Percentiles rank a stretch among this genome's conserved stretches.
Conservation (phyloP, 148 eudicot species). For the Rhododendron kiyosumense region DNA sequence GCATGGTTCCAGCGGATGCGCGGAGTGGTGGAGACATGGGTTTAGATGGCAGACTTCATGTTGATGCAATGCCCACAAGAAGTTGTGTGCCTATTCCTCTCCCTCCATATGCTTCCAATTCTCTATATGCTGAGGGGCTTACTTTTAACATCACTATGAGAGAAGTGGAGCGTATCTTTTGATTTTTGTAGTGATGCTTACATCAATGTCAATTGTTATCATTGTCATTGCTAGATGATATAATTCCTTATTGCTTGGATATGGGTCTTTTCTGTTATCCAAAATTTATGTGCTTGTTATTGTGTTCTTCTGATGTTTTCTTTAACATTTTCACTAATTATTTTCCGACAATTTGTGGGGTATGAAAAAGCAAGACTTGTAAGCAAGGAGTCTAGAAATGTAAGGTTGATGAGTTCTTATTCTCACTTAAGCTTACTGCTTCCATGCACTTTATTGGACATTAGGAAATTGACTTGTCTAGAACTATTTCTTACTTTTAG, state of each 20-base stretch:
- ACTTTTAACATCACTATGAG: conserved; percentile 55
- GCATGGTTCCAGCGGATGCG: conserved; percentile 36
- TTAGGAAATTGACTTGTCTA: too few relatives aligned
- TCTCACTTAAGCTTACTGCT: neutral
- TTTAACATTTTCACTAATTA: conserved; percentile 36
- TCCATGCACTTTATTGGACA: too few relatives aligned
- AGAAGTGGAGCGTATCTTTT: conserved; percentile 85
- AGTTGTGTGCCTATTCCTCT: conserved; percentile 43
- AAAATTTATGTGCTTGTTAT: neutral
- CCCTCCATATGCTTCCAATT: conserved; percentile 60
- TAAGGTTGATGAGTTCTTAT: conserved; percentile 25
- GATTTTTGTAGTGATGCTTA: neutral
- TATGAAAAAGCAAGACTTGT: conserved; percentile 72
- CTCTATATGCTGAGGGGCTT: conserved; percentile 64
- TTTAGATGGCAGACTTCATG: conserved; percentile 30
- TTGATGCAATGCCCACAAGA: conserved; percentile 38
- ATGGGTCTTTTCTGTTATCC: neutral
- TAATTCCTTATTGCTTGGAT: too few relatives aligned
- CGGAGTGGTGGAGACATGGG: conserved; percentile 42
- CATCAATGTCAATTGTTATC: neutral
- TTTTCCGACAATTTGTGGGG: conserved; percentile 81
- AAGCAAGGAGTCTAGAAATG: conserved; percentile 63
- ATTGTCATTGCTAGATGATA: neutral
- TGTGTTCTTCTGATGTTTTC: conserved; percentile 6
- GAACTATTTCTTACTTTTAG: neutral